Base-by-base conservation (phyloP, 768 basidiomycete genomes). In the Suillus subluteus region DNA sequence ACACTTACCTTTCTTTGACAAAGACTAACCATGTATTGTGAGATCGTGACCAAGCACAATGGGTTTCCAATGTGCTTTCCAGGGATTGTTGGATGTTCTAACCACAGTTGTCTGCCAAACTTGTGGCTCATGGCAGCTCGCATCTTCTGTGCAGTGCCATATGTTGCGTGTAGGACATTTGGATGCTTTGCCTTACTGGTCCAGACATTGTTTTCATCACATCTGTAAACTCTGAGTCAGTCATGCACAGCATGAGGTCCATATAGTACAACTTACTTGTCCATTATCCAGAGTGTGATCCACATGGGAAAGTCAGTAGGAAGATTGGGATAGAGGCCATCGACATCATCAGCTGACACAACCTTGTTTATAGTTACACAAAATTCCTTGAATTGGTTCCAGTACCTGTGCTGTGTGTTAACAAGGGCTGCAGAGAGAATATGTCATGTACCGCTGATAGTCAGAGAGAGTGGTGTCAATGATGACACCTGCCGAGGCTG, bases 81-180 rank as follows among this genome's bases (percentile, higher is more conserved):
- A 18, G 62, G 67, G 1, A 67, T 35, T 48, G 73, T 73, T 23
- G 65, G 62, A 59, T 71, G 69, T 38, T 67, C 62, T 23, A 74
- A 71, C 80, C 79, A 81, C 2, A 71, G 67, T 8, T 72, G 58
- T 1, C 67, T 69, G 11, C 78, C 76, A 63, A 79, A 80, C 2
- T 68, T 69, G 65, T 78, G 74, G 1, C 76, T 78, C 32, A 74
- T 69, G 1, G 74, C 70, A 4, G 80, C 79, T 1, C 76, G 62
- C 73, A 81, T 78, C 50, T 80, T 81, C 65, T 80, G 79, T 0
- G 79, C 79, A 73, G 79, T 75, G 8, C 69, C 64, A 61, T 76
- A 80, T 8, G 72, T 71, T 4, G 43, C 66, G 4, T 69, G 62
- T 1, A 63, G 11, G 9, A 64, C 48, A 12, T 30, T 61, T 7